Evolutionary conservation across 768 basidiomycete species (phyloP).

Genomic region (Udeniomyces megalosporus): DNA sequence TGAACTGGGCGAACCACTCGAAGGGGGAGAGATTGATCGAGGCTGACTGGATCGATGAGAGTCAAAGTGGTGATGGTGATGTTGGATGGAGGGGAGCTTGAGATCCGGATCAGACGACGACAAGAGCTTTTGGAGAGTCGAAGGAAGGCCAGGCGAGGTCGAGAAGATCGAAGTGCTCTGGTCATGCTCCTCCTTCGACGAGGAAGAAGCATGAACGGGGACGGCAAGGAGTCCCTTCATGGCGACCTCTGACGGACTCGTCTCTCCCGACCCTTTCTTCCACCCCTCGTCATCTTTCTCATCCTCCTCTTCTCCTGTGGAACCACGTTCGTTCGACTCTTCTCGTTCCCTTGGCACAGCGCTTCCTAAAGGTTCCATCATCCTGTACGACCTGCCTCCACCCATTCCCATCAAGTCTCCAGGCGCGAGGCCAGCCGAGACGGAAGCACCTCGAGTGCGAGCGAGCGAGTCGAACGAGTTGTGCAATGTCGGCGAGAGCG

Average conservation of each 20-base stretch:
- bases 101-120: neutral
- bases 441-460: neutral
- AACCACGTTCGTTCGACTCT: conserved; percentile 7
- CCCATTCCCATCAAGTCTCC: neutral
- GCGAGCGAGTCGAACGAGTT: conserved; percentile 15
- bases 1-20: too few relatives aligned
- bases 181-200: neutral
- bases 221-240: neutral
- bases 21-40: too few relatives aligned
- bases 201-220: neutral
- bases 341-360: neutral
- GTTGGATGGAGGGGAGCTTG: conserved; percentile 10
- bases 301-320: neutral
- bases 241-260: too few relatives aligned
- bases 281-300: neutral
- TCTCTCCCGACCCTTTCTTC: neutral
- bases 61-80: neutral
- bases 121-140: neutral
- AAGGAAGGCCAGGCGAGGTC: neutral
- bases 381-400: conserved; percentile 2
- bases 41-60: neutral
- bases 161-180: neutral
- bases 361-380: conserved; percentile 12
- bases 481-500: neutral
- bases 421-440: neutral